Percentiles rank a stretch among this genome's conserved stretches.
Conservation (phyloP, 2,329 filamentous ascomycete genomes). For the Cordyceps militaris region DNA sequence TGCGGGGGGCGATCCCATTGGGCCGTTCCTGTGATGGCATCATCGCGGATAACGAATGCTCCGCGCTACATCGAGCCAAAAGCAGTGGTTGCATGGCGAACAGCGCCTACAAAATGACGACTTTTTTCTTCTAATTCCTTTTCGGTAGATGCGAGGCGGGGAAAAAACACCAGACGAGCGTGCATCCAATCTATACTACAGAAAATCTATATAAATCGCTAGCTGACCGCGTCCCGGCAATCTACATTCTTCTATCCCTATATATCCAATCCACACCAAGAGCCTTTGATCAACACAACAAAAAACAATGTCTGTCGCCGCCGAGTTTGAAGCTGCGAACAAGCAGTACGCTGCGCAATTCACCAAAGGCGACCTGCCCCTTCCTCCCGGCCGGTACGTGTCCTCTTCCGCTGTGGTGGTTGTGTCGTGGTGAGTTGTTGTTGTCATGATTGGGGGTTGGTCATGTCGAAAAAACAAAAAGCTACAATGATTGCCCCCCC, state of each 20-base stretch:
- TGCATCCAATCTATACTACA: too few species aligned
- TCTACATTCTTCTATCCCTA: too few species aligned
- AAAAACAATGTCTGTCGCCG: conserved; percentile 16
- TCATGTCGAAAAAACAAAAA: too few species aligned
- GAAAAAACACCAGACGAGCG: neutral
- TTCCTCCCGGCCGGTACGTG: conserved; percentile 53
- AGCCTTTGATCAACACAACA: too few species aligned
- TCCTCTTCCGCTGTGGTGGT: neutral
- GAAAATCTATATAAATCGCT: too few species aligned
- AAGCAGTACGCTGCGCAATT: conserved; percentile 57
- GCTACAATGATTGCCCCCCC: too few species aligned
- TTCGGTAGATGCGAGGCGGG: neutral
- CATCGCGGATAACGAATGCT: too few species aligned
- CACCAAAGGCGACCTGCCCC: conserved; percentile 56
- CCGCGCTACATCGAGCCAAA: too few species aligned
- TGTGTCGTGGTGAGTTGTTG: neutral
- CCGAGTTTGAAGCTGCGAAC: conserved; percentile 28
- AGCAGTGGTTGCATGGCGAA: neutral
- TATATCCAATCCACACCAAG: too few species aligned
- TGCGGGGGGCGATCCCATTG: too few species aligned
- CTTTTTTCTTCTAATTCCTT: neutral
- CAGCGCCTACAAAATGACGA: neutral
- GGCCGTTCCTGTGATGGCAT: too few species aligned
- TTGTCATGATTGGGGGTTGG: neutral
- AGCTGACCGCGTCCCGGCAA: too few species aligned